These are phyloP conservation scores for Xerocomellus amylosporus DNA, from an alignment of 768 basidiomycete genomes.

Conservation along the genomic window DNA sequence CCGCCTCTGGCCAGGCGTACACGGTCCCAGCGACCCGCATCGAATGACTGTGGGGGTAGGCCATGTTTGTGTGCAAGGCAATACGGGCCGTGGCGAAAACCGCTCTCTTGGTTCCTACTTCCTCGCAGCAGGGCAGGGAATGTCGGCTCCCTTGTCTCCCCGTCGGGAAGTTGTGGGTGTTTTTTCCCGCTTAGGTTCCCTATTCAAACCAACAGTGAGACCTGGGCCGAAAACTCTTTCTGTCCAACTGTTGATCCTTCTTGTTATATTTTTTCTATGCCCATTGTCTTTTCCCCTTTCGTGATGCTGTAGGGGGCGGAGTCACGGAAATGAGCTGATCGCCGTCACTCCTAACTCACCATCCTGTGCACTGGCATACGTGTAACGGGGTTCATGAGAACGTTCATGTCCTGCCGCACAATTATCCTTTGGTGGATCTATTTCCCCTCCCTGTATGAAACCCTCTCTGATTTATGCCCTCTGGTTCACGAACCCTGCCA, in stretches of 20 bases:
- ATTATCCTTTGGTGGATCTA: slow-evolving; percentile 5
- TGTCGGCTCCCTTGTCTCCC: neutral
- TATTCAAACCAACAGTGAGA: slow-evolving; percentile 3
- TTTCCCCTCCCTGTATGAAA: neutral
- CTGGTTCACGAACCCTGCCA: neutral
- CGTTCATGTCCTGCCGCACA: slow-evolving; percentile 2
- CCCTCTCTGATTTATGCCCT: slow-evolving; percentile 1
- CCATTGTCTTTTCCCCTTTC: slow-evolving; percentile 8
- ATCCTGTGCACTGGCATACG: slow-evolving; percentile 15
- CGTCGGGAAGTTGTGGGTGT: neutral
- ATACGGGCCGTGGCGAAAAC: neutral
- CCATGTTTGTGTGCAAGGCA: neutral
- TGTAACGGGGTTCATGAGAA: slow-evolving; percentile 14
- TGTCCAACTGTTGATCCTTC: neutral
- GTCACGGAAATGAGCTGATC: slow-evolving; percentile 29
- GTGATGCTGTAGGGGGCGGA: slow-evolving; percentile 15
- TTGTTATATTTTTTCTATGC: neutral
- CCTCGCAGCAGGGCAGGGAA: slow-evolving; percentile 4
- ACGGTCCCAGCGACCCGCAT: slow-evolving; percentile 14
- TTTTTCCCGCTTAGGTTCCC: slow-evolving; percentile 8
- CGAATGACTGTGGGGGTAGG: slow-evolving; percentile 7
- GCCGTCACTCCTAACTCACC: slow-evolving; percentile 24
- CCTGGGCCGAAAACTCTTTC: neutral
- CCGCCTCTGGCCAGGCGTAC: neutral
- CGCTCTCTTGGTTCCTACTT: slow-evolving; percentile 2